Evolutionary conservation across 257 asterid species (phyloP), one percentile per base, ranked within the genome.

Genomic region (Orobanche coerulescens): DNA sequence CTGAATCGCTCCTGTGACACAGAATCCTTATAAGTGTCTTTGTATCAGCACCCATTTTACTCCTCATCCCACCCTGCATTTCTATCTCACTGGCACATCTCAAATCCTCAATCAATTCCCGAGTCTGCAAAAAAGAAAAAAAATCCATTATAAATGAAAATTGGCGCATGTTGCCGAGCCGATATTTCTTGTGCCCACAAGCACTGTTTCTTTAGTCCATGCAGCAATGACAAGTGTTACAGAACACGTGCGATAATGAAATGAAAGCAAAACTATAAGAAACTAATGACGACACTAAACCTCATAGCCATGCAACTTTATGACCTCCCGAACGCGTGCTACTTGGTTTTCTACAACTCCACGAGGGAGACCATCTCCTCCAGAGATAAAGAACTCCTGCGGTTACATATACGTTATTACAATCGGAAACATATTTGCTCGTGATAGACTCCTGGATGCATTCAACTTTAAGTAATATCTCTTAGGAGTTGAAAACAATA

Each of bases 291-390:
- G 20, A 39, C 25, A 78, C 96, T 81, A 67, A 47, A 92, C 98
- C 98, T 92, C 98, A 42, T 78, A 76, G 72, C 91, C 72, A 6
- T 66, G 84, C 78, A 92, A 74, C 82, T 77, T 84, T 66, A 92
- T 64, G 56, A 88, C 83, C 80, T 82, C 87, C 55, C 97, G 87
- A 61, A 75, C 73, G 13, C 84, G 94, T 42, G 87, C 88, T 12
- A 92, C 86, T 61, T 88, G 97, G 83, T 92, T 92, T 64, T 92
- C 98, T 68, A 88, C 98, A 49, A 86, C 95, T 71, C 97, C 98
- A 64, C 98, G 97, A 30, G 98, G 98, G 44, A 92, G 95, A 42
- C 98, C 98, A 14, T 92, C 98, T 52, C 98, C 98, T 60, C 98
- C 98, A 25, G 98, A 88, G 59, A 92, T 86, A 72, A 86, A 92